Evolutionary conservation across 306 rosid genomes (phyloP).

Genomic region (Astragalus membranaceus): DNA sequence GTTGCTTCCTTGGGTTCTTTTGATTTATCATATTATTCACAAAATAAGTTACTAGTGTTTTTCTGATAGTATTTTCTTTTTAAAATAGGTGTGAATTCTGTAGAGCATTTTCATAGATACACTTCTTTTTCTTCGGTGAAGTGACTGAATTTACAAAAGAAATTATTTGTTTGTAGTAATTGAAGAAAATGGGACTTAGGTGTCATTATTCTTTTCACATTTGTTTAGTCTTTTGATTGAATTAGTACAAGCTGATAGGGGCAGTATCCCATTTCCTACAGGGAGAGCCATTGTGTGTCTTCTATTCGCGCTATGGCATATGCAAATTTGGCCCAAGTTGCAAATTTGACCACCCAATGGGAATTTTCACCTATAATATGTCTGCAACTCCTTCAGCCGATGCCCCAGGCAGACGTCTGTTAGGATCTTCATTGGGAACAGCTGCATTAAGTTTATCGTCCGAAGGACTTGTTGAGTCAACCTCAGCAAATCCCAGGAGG

Average conservation of each 20-base stretch:
- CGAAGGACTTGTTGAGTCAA: constrained; percentile 64
- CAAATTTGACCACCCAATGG: constrained; percentile 94
- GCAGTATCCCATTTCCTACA: constrained; percentile 29
- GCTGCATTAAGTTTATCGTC: constrained; percentile 65
- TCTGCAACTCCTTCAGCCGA: constrained; percentile 63
- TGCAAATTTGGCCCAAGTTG: constrained; percentile 98
- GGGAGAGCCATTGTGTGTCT: constrained; percentile 89
- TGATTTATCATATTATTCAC: constrained; percentile 2
- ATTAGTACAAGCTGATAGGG: constrained; percentile 19
- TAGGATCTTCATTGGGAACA: constrained; percentile 65
- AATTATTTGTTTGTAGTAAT: background rate
- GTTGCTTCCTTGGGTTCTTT: background rate
- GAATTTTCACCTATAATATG: constrained; percentile 51
- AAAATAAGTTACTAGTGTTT: background rate
- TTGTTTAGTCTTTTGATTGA: background rate
- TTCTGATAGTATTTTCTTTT: background rate
- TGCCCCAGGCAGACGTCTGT: constrained; percentile 45
- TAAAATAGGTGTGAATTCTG: background rate
- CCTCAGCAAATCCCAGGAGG: constrained; percentile 59
- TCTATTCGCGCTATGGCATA: constrained; percentile 91
- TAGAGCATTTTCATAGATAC: background rate
- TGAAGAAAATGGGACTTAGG: background rate
- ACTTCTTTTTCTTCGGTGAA: background rate
- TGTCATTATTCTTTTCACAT: background rate
- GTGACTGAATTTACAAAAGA: background rate